Conservation (phyloP, 495 filamentous ascomycete species). For the Rhizodiscina lignyota region DNA sequence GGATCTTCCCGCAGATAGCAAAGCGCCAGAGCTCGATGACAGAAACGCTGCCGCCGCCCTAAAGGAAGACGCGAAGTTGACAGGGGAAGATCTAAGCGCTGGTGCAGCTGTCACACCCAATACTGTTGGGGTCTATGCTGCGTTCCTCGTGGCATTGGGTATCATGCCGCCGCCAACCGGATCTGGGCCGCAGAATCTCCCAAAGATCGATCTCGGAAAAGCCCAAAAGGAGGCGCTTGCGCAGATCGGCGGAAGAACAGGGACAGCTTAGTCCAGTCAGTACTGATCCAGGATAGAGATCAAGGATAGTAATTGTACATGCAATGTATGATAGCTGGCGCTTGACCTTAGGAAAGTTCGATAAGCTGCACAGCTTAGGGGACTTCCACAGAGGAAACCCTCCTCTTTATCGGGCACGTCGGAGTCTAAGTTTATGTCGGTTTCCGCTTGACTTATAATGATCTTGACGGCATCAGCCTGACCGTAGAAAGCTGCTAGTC, state of each 20-base stretch:
- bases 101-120: constrained; percentile 50
- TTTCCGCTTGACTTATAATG: too few relatives aligned
- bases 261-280: too few relatives aligned
- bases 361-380: too few relatives aligned
- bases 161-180: background rate
- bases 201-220: background rate
- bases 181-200: background rate
- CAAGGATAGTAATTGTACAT: too few relatives aligned
- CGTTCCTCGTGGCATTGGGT: background rate
- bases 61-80: constrained; percentile 42
- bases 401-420: too few relatives aligned
- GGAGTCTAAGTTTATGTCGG: too few relatives aligned
- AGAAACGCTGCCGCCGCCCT: constrained; percentile 49
- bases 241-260: background rate
- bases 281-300: too few relatives aligned
- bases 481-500: too few relatives aligned
- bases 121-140: constrained; percentile 33
- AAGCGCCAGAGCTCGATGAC: constrained; percentile 69
- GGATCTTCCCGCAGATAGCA: constrained; percentile 62
- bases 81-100: constrained; percentile 42
- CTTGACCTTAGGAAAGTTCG: too few relatives aligned
- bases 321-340: too few relatives aligned
- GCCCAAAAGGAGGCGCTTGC: background rate
- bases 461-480: too few relatives aligned
- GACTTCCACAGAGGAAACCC: too few relatives aligned